Percentiles rank a stretch among this genome's conserved stretches.
Conservation (phyloP, 148 eudicot genomes). For the Camellia sinensis region DNA sequence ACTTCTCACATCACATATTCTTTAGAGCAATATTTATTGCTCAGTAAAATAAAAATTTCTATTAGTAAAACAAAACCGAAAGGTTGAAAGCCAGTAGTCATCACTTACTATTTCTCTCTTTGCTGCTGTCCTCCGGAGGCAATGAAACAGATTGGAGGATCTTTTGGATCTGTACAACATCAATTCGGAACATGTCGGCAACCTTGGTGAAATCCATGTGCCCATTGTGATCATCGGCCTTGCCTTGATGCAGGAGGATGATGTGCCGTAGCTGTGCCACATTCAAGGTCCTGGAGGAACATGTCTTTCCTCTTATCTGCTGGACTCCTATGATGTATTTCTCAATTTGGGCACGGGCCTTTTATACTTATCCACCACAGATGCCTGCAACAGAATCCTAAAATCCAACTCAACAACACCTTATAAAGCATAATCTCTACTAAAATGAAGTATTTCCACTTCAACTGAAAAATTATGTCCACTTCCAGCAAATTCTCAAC, state of each 20-base stretch:
- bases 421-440: not conserved
- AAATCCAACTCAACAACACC: not conserved
- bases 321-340: conserved; percentile 50
- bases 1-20: not conserved
- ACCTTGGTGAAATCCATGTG: conserved; percentile 54
- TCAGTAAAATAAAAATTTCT: not conserved
- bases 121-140: conserved; percentile 47
- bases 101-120: conserved; percentile 29
- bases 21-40: no score
- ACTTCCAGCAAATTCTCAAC: not conserved
- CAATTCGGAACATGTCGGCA: conserved; percentile 60
- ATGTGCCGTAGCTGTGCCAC: conserved; percentile 73
- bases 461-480: not conserved
- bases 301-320: conserved; percentile 62
- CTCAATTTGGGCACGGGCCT: conserved; percentile 83
- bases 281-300: conserved; percentile 65
- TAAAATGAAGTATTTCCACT: not conserved
- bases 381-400: conserved; percentile 45
- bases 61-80: not conserved
- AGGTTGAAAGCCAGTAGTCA: conserved; percentile 1
- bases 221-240: conserved; percentile 54
- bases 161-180: conserved; percentile 51
- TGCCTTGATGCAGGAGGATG: conserved; percentile 66
- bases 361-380: conserved; percentile 58
- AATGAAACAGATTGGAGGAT: conserved; percentile 54